phyloP scores from a whole-genome alignment of 2,329 filamentous ascomycete species.

The Juglanconis oblonga region DNA sequence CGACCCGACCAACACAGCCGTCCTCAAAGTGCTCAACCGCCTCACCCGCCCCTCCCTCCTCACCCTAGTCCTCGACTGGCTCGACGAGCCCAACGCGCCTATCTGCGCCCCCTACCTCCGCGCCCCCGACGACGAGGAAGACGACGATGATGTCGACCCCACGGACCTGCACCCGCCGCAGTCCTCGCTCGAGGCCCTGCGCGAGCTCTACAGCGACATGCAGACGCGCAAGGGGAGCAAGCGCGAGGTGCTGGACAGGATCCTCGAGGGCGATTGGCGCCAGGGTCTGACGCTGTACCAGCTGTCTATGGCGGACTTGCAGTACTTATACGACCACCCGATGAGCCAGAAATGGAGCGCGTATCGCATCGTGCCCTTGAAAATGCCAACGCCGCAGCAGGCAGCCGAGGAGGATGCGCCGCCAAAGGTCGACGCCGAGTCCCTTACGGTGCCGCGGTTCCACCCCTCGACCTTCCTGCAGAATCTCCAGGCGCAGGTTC shows the following conservation, averaged over 20 bases:
- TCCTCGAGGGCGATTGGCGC: constrained; percentile 67
- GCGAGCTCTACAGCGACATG: constrained; percentile 60
- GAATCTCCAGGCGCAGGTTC: constrained; percentile 69
- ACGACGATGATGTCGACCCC: constrained; percentile 53
- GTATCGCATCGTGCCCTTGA: constrained; percentile 55
- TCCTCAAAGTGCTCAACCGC: constrained; percentile 64
- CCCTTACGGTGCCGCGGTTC: constrained; percentile 63
- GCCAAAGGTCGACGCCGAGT: constrained; percentile 41
- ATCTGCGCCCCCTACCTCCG: constrained; percentile 59
- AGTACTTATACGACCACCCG: constrained; percentile 64
- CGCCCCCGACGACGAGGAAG: constrained; percentile 34
- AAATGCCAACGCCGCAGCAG: constrained; percentile 27
- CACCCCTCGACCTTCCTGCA: constrained; percentile 78
- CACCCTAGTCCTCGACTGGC: constrained; percentile 73
- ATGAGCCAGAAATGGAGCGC: constrained; percentile 63
- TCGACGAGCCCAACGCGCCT: constrained; percentile 62
- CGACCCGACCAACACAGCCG: constrained; percentile 59
- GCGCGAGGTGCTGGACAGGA: constrained; percentile 60
- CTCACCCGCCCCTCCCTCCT: constrained; percentile 71
- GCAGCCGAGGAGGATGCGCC: constrained; percentile 36
- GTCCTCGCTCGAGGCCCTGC: constrained; percentile 62
- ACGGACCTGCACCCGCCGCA: constrained; percentile 69
- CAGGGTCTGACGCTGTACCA: constrained; percentile 63
- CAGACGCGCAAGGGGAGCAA: constrained; percentile 59
- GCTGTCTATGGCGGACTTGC: constrained; percentile 66